These are phyloP conservation scores for Serendipita sp. DNA, from an alignment of 768 basidiomycete genomes.

Conservation along the genomic window DNA sequence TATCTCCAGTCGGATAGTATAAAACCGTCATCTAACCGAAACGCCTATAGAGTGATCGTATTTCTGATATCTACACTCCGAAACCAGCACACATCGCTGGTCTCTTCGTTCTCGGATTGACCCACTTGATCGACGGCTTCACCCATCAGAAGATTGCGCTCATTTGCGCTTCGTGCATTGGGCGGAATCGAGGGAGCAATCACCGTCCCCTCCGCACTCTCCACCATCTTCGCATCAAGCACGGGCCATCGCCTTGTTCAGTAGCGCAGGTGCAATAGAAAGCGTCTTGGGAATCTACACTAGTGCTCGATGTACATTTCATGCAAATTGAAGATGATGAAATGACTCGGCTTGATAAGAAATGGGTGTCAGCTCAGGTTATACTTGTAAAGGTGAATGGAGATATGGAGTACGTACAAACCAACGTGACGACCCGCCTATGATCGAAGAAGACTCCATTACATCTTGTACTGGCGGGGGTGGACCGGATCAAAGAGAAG, in stretches of 20 bases:
- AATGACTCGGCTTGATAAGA: not conserved
- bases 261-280: conserved; percentile 31
- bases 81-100: conserved; percentile 27
- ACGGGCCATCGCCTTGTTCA: conserved; percentile 31
- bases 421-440: not conserved
- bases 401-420: not conserved
- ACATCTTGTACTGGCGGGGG: too few relatives aligned
- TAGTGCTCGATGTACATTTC: not conserved
- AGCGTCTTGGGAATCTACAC: conserved; percentile 30
- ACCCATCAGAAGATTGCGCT: conserved; percentile 19
- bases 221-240: conserved; percentile 28
- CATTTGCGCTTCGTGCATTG: conserved; percentile 20
- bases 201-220: conserved; percentile 36
- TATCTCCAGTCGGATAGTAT: not conserved
- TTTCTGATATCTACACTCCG: conserved; percentile 26
- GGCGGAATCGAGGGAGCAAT: conserved; percentile 28
- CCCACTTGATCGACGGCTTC: conserved; percentile 21
- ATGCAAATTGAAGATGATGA: not conserved
- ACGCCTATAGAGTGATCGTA: conserved; percentile 21
- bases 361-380: too few relatives aligned
- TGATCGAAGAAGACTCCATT: not conserved
- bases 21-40: too few relatives aligned
- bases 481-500: too few relatives aligned
- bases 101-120: conserved; percentile 16
- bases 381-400: not conserved